Conservation (phyloP, 495 filamentous ascomycete genomes). For the Margaritispora aquatica region DNA sequence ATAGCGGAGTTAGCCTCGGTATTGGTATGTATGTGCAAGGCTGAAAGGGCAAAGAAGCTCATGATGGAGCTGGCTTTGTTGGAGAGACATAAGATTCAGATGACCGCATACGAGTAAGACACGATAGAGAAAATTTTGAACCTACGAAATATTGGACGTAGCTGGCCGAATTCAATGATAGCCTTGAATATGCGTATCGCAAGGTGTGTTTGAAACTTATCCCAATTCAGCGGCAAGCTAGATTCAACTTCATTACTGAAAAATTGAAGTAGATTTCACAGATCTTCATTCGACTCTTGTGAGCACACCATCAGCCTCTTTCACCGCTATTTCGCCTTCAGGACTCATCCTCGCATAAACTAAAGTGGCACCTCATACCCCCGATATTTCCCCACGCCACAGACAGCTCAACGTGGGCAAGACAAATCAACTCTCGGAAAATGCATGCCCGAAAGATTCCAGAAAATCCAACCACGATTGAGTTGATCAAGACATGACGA, state of each 20-base stretch:
- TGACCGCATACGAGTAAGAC: background rate
- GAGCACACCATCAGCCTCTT: conserved; percentile 18
- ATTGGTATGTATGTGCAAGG: background rate
- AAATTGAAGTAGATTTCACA: too few species aligned
- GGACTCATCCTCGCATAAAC: conserved; percentile 2
- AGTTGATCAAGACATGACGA: background rate
- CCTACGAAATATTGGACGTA: too few species aligned
- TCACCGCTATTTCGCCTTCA: conserved; percentile 21
- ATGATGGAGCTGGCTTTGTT: too few species aligned
- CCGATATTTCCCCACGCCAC: background rate
- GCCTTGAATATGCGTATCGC: too few species aligned
- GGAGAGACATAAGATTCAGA: background rate
- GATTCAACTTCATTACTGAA: too few species aligned
- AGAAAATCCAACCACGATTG: too few species aligned
- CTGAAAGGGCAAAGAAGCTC: background rate
- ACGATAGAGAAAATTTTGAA: too few species aligned
- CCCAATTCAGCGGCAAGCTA: too few species aligned
- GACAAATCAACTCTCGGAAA: background rate
- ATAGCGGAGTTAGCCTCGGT: background rate
- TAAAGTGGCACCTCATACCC: background rate
- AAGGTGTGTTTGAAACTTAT: too few species aligned
- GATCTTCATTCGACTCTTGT: conserved; percentile 11
- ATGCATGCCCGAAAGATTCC: background rate
- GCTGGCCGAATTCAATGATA: too few species aligned
- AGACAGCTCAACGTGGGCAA: background rate